phyloP scores from a whole-genome alignment of 352 stramenopile genomes.

The Hyaloperonospora brassicae region DNA sequence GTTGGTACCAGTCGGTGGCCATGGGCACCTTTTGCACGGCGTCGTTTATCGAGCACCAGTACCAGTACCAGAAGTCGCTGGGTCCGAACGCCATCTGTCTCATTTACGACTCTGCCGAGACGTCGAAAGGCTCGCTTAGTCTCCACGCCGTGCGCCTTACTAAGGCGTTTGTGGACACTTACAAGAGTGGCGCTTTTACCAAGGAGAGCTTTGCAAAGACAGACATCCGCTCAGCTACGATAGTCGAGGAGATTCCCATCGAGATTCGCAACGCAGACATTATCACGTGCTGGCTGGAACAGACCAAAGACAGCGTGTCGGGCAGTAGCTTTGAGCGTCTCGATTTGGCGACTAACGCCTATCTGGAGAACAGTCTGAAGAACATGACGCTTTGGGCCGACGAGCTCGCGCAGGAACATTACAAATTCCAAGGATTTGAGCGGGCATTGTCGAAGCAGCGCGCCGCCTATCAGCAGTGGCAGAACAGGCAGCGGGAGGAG shows the following conservation, averaged over 20 bases:
- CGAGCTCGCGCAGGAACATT: constrained; percentile 93
- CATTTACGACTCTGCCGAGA: constrained; percentile 97
- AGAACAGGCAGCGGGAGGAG: constrained; percentile 81
- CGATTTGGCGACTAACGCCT: constrained; percentile 93
- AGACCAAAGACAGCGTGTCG: constrained; percentile 63
- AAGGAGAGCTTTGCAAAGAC: constrained; percentile 82
- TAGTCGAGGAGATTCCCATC: constrained; percentile 96
- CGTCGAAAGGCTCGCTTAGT: constrained; percentile 87
- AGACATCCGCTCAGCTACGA: constrained; percentile 77
- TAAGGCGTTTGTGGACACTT: constrained; percentile 89
- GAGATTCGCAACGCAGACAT: constrained; percentile 93
- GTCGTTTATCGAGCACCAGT: constrained; percentile 92
- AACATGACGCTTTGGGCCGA: constrained; percentile 96
- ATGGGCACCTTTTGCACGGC: constrained; percentile 94
- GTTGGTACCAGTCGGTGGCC: constrained; percentile 97
- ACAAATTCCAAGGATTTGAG: constrained; percentile 88
- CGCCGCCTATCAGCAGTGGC: constrained; percentile 76
- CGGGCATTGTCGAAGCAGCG: constrained; percentile 82
- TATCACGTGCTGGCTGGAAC: constrained; percentile 90
- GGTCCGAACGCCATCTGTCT: constrained; percentile 96
- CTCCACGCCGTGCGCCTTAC: constrained; percentile 95
- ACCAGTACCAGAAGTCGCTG: constrained; percentile 95
- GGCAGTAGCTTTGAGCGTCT: constrained; percentile 91
- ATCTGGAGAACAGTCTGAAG: constrained; percentile 96
- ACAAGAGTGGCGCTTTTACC: constrained; percentile 77